phyloP scores from a whole-genome alignment of 352 stramenopile species.

The Peronospora tabacina region DNA sequence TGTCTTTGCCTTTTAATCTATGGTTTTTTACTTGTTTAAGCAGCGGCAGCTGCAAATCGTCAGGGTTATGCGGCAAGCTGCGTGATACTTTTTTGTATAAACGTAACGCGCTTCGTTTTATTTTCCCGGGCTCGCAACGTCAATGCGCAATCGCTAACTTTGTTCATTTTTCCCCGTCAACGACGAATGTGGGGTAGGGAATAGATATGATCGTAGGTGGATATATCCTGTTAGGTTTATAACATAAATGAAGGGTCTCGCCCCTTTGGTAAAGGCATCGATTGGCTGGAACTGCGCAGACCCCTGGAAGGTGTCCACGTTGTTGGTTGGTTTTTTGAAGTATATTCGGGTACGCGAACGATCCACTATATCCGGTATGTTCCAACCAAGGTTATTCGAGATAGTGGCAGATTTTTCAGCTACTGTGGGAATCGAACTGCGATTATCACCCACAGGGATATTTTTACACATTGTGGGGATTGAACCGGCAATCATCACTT shows the following conservation, averaged over 20 bases:
- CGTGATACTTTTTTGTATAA: slow-evolving; percentile 41
- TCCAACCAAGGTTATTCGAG: no score
- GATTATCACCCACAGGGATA: no score
- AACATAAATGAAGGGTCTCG: slow-evolving; percentile 46
- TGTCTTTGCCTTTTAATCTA: slow-evolving; percentile 14
- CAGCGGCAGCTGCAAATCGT: not conserved
- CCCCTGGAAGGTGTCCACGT: slow-evolving; percentile 29
- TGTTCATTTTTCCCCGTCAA: not conserved
- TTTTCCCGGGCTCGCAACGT: slow-evolving; percentile 32
- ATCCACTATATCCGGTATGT: no score
- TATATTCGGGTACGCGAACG: no score
- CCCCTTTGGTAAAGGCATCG: slow-evolving; percentile 36
- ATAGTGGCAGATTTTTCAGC: no score
- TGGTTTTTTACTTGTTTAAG: slow-evolving; percentile 4
- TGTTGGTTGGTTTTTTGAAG: no score
- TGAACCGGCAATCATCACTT: no score
- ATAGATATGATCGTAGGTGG: slow-evolving; percentile 43
- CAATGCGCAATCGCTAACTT: slow-evolving; percentile 15
- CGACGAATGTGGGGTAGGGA: slow-evolving; percentile 5
- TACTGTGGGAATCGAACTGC: no score
- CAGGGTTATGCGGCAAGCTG: slow-evolving; percentile 5
- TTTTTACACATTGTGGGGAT: no score
- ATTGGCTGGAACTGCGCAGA: slow-evolving; percentile 20
- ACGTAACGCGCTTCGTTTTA: slow-evolving; percentile 47
- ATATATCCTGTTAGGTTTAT: slow-evolving; percentile 20